Percentiles rank a stretch among this genome's conserved stretches.
Evolutionary conservation across 106 monocot species (phyloP).

Genomic region (Allium fistulosum): DNA sequence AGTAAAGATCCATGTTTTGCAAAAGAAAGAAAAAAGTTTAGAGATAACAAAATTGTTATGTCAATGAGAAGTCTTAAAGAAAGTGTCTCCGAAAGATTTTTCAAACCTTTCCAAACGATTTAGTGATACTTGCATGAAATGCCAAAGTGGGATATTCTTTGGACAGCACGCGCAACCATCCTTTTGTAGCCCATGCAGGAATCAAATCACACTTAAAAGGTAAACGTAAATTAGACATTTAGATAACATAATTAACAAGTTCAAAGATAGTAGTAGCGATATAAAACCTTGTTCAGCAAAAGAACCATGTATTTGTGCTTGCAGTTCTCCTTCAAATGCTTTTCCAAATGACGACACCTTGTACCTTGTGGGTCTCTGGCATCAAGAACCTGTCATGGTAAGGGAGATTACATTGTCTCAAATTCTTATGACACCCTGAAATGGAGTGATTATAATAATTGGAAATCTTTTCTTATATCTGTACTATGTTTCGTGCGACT

Average conservation of each 20-base stretch:
- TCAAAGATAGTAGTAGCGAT: neutral
- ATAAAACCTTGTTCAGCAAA: slow-evolving; percentile 80
- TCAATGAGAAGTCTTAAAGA: neutral
- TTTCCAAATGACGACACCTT: slow-evolving; percentile 87
- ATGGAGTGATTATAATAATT: too few species aligned
- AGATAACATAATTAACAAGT: neutral
- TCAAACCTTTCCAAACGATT: slow-evolving; percentile 89
- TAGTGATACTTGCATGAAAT: slow-evolving; percentile 93
- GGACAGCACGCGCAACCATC: slow-evolving; percentile 80
- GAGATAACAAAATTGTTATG: neutral
- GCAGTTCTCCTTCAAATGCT: slow-evolving; percentile 84
- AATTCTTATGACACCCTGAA: too few species aligned
- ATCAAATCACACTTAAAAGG: slow-evolving; percentile 77
- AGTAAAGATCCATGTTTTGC: slow-evolving; percentile 70
- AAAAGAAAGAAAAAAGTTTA: neutral
- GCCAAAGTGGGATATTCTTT: slow-evolving; percentile 90
- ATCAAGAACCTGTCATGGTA: slow-evolving; percentile 65
- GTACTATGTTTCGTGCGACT: too few species aligned
- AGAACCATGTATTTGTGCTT: slow-evolving; percentile 93
- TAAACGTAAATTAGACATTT: slow-evolving; percentile 3
- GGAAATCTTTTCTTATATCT: too few species aligned
- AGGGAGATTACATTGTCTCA: too few species aligned
- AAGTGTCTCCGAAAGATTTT: neutral
- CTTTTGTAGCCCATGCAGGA: slow-evolving; percentile 97
- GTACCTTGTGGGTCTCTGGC: slow-evolving; percentile 96